phyloP scores from a whole-genome alignment of 129 eudicot genomes.

The Lactuca saligna region DNA sequence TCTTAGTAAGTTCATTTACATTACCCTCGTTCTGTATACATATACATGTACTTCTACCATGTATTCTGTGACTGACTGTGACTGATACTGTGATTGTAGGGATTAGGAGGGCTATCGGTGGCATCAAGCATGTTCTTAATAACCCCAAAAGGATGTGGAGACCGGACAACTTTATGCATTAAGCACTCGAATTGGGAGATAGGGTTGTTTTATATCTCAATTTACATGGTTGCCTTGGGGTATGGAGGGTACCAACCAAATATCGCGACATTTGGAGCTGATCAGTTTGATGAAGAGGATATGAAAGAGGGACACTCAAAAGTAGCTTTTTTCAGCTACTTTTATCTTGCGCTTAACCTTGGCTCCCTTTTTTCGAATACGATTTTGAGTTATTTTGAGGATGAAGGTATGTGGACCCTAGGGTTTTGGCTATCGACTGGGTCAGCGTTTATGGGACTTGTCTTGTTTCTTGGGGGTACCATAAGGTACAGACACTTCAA shows the following conservation, averaged over 20 bases:
- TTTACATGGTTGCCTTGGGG: conserved; percentile 85
- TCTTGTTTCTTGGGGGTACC: conserved; percentile 75
- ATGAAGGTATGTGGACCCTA: conserved; percentile 81
- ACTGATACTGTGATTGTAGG: conserved; percentile 39
- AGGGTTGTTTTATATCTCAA: conserved; percentile 76
- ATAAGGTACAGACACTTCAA: conserved; percentile 76
- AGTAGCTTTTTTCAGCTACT: conserved; percentile 87
- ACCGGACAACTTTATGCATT: conserved; percentile 48
- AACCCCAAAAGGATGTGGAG: conserved; percentile 88
- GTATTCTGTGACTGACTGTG: neutral
- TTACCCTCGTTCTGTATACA: neutral
- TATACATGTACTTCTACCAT: neutral
- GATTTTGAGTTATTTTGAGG: conserved; percentile 74
- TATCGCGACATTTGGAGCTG: conserved; percentile 94
- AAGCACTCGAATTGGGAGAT: conserved; percentile 69
- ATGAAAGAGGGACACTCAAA: conserved; percentile 61
- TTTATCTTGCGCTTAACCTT: conserved; percentile 82
- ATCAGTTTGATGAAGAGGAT: conserved; percentile 86
- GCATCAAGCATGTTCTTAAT: conserved; percentile 68
- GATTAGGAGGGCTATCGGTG: conserved; percentile 62
- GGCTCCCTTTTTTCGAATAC: conserved; percentile 92
- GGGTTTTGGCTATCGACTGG: conserved; percentile 88
- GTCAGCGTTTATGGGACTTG: conserved; percentile 64
- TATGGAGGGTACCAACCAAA: conserved; percentile 98
- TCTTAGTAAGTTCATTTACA: conserved; percentile 50